Evolutionary conservation across 2,329 filamentous ascomycete species (phyloP).

Genomic region (Tricladium varicosporioides): DNA sequence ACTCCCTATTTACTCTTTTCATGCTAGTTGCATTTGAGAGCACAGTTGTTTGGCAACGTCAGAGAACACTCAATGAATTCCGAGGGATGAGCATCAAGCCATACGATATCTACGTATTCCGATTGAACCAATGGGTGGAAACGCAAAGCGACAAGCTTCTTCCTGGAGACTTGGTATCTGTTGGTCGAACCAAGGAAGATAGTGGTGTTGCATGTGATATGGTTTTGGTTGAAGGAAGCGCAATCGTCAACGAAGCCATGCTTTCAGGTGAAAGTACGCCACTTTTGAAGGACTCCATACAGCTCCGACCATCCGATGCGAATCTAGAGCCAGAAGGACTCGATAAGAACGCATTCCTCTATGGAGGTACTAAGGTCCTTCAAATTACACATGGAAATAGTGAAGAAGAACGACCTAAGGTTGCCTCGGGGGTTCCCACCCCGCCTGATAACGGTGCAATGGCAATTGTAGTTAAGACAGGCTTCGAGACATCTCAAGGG

Average conservation of each 20-base stretch:
- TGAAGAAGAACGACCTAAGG: slow-evolving; percentile 68
- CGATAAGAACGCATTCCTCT: slow-evolving; percentile 96
- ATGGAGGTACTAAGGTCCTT: slow-evolving; percentile 95
- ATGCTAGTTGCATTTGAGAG: slow-evolving; percentile 98
- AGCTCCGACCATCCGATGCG: slow-evolving; percentile 81
- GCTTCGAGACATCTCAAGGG: slow-evolving; percentile 97
- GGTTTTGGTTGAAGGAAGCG: slow-evolving; percentile 89
- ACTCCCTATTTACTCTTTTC: slow-evolving; percentile 96
- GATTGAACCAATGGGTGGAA: slow-evolving; percentile 84
- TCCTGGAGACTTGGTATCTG: slow-evolving; percentile 90
- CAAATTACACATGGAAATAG: slow-evolving; percentile 87
- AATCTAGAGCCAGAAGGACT: slow-evolving; percentile 82
- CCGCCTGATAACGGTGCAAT: slow-evolving; percentile 92
- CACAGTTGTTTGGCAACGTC: slow-evolving; percentile 98
- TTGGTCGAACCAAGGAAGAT: slow-evolving; percentile 92
- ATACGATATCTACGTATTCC: slow-evolving; percentile 89
- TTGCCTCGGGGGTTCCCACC: slow-evolving; percentile 73
- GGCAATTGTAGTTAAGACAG: slow-evolving; percentile 93
- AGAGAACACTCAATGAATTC: slow-evolving; percentile 93
- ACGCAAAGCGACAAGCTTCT: slow-evolving; percentile 87
- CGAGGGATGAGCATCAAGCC: slow-evolving; percentile 99
- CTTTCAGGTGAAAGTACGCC: slow-evolving; percentile 97
- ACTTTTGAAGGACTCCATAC: slow-evolving; percentile 91
- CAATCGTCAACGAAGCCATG: slow-evolving; percentile 99
- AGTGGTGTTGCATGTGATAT: slow-evolving; percentile 97